Conservation (phyloP, 441 rosid species). For the Brassica hybrid region DNA sequence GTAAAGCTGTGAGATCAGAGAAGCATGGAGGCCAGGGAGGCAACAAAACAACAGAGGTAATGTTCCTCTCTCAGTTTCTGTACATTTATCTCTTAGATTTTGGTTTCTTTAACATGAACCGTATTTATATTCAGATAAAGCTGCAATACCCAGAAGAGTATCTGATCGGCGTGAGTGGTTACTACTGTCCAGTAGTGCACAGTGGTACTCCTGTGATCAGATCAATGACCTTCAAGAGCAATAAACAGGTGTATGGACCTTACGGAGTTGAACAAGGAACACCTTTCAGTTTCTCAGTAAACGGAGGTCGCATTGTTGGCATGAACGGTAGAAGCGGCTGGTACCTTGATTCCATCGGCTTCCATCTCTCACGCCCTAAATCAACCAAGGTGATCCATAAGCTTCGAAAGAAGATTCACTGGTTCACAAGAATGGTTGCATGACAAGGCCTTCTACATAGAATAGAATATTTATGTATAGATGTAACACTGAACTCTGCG, state of each 20-base stretch:
- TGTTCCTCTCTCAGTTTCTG: slow-evolving; percentile 19
- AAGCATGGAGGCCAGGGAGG: slow-evolving; percentile 86
- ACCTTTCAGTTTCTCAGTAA: slow-evolving; percentile 62
- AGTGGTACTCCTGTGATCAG: slow-evolving; percentile 68
- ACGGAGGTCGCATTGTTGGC: slow-evolving; percentile 66
- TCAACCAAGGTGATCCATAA: slow-evolving; percentile 54
- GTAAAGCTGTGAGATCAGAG: slow-evolving; percentile 55
- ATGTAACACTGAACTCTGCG: too few species aligned
- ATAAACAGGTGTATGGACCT: slow-evolving; percentile 66
- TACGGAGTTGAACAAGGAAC: slow-evolving; percentile 75
- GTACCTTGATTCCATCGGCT: slow-evolving; percentile 76
- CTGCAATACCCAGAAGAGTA: slow-evolving; percentile 81
- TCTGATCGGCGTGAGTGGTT: slow-evolving; percentile 60
- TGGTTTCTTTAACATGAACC: background rate
- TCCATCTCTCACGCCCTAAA: slow-evolving; percentile 53
- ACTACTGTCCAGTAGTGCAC: slow-evolving; percentile 58
- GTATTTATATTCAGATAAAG: slow-evolving; percentile 54
- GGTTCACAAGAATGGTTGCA: slow-evolving; percentile 49
- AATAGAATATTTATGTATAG: slow-evolving; percentile 2
- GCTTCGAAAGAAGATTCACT: slow-evolving; percentile 54
- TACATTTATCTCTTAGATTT: background rate
- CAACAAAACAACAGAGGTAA: slow-evolving; percentile 56
- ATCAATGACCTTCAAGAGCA: slow-evolving; percentile 70
- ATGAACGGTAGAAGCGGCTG: slow-evolving; percentile 75
- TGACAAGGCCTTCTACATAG: background rate